phyloP scores from a whole-genome alignment of 495 filamentous ascomycete genomes.

The Tuber borchii region DNA sequence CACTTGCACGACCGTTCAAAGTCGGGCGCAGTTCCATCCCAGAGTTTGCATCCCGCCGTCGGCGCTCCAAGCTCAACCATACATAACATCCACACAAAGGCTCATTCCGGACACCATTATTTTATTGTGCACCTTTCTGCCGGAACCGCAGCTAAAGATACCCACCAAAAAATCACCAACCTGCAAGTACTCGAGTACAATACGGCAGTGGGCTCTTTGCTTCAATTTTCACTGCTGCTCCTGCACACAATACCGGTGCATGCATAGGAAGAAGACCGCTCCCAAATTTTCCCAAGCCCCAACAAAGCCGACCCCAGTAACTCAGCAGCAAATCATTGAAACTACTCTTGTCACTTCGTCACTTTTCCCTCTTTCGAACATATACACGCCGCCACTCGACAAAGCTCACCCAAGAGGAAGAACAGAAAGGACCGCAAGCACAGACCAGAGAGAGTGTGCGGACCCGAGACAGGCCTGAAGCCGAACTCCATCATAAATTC shows the following conservation, averaged over 20 bases:
- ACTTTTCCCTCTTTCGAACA: conserved; percentile 16
- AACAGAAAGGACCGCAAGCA: conserved; percentile 1
- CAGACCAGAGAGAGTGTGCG: conserved; percentile 11
- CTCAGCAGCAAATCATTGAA: conserved; percentile 8
- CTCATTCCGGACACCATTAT: neutral
- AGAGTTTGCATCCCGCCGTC: neutral
- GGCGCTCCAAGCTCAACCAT: conserved; percentile 3
- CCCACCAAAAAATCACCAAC: neutral
- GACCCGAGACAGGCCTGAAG: conserved; percentile 29
- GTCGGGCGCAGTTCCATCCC: neutral
- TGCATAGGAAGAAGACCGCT: conserved; percentile 11
- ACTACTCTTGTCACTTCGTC: conserved; percentile 14
- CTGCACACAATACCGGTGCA: conserved; percentile 9
- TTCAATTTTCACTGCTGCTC: neutral
- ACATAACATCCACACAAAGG: neutral
- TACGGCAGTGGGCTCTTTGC: neutral
- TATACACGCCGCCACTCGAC: neutral
- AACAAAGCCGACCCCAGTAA: conserved; percentile 7
- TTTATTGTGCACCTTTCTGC: neutral
- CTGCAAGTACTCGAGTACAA: neutral
- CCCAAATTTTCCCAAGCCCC: conserved; percentile 7
- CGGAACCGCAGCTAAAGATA: neutral
- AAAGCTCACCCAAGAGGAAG: neutral
- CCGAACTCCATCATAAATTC: conserved; percentile 12
- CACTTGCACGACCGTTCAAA: neutral